Conservation (phyloP, 768 basidiomycete species). For the Strobilomyces confusus region DNA sequence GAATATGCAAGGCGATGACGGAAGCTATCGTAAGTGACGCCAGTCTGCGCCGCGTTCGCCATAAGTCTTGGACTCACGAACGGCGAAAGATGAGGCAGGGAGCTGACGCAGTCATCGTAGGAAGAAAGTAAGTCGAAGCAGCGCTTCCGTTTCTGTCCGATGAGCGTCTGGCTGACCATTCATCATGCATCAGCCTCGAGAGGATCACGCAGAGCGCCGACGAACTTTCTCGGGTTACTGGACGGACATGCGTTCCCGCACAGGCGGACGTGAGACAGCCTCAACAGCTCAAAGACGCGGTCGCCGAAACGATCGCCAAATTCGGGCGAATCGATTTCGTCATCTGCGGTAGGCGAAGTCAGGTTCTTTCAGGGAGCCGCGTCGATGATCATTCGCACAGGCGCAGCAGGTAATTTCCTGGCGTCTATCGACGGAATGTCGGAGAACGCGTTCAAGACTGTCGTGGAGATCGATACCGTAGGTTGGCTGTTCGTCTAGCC, state of each 20-base stretch:
- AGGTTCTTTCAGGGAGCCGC: not conserved
- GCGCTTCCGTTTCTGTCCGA: not conserved
- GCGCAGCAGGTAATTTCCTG: conserved; percentile 95
- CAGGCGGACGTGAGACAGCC: conserved; percentile 84
- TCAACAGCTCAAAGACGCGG: conserved; percentile 68
- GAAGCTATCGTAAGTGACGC: conserved; percentile 66
- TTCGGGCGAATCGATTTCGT: conserved; percentile 94
- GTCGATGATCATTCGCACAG: conserved; percentile 34
- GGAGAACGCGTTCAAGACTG: conserved; percentile 87
- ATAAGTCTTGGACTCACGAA: conserved; percentile 6
- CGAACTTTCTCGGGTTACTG: conserved; percentile 67
- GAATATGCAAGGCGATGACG: conserved; percentile 89
- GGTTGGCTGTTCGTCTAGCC: conserved; percentile 16
- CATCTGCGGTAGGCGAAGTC: conserved; percentile 66
- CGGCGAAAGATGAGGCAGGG: conserved; percentile 73
- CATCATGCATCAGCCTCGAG: conserved; percentile 48
- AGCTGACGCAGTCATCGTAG: conserved; percentile 75
- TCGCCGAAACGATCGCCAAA: conserved; percentile 62
- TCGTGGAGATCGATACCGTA: conserved; percentile 91
- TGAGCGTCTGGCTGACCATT: conserved; percentile 1
- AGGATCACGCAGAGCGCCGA: conserved; percentile 66
- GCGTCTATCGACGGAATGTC: conserved; percentile 80
- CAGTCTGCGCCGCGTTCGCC: too few species aligned
- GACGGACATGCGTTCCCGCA: conserved; percentile 63
- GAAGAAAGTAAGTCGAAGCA: conserved; percentile 64